Conservation (phyloP, 352 stramenopile genomes). For the Pythium dissotocum region DNA sequence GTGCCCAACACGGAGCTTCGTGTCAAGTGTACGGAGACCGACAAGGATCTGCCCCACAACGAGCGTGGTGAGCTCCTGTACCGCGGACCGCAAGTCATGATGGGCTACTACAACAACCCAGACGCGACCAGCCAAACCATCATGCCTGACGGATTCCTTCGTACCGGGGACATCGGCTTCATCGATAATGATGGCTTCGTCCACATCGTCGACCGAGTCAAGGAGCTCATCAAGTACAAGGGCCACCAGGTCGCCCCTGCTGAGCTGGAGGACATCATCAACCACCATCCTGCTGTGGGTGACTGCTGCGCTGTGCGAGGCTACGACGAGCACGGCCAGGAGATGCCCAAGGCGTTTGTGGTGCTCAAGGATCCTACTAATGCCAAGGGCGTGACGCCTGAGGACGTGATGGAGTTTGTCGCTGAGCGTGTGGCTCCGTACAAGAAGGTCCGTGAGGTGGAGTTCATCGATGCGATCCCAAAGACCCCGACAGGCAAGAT, state of each 20-base stretch:
- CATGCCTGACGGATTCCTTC: constrained; percentile 77
- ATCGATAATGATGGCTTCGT: constrained; percentile 94
- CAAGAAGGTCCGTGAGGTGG: constrained; percentile 83
- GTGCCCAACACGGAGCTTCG: constrained; percentile 38
- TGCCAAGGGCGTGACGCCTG: constrained; percentile 35
- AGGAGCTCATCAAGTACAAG: constrained; percentile 96
- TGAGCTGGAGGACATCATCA: constrained; percentile 91
- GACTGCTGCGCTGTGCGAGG: constrained; percentile 56
- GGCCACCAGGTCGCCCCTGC: constrained; percentile 92
- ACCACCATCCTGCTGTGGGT: constrained; percentile 59
- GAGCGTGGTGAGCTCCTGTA: constrained; percentile 68
- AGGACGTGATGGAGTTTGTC: constrained; percentile 79
- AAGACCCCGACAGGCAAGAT: constrained; percentile 94
- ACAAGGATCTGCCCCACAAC: constrained; percentile 32
- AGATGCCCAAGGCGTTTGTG: constrained; percentile 92
- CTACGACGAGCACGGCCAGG: constrained; percentile 58
- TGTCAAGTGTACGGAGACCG: constrained; percentile 37
- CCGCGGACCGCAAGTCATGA: constrained; percentile 36
- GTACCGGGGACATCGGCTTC: constrained; percentile 89
- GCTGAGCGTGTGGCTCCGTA: constrained; percentile 62
- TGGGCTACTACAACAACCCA: constrained; percentile 84
- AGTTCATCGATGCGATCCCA: constrained; percentile 88
- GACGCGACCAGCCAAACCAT: constrained; percentile 84
- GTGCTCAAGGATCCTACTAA: constrained; percentile 58
- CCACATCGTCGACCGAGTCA: constrained; percentile 90